These are phyloP conservation scores for Craterostigma plantagineum DNA, from an alignment of 257 asterid genomes.

Conservation along the genomic window DNA sequence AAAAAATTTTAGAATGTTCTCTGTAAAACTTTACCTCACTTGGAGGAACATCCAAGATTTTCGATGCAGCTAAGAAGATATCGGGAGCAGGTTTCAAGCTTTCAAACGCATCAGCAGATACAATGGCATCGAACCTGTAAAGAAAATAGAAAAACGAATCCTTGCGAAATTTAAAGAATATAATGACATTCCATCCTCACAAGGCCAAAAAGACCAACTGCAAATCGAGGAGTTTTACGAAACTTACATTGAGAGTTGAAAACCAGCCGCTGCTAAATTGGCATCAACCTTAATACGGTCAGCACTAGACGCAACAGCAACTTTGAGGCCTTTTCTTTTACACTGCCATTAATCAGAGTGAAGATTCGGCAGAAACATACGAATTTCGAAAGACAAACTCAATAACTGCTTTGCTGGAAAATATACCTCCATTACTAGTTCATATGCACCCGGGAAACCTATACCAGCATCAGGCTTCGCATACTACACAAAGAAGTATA, in stretches of 20 bases:
- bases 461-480: slow-evolving; percentile 91
- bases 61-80: slow-evolving; percentile 89
- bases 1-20: no score
- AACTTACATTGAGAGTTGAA: slow-evolving; percentile 70
- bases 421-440: slow-evolving; percentile 61
- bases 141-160: slow-evolving; percentile 2
- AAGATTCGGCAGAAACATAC: slow-evolving; percentile 4
- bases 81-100: slow-evolving; percentile 98
- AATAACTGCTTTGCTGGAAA: slow-evolving; percentile 4
- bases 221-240: not conserved
- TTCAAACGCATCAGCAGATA: slow-evolving; percentile 92
- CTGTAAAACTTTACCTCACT: slow-evolving; percentile 45
- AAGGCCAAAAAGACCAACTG: not conserved
- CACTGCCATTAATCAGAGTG: slow-evolving; percentile 29
- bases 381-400: not conserved
- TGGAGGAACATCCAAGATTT: slow-evolving; percentile 54
- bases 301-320: slow-evolving; percentile 99
- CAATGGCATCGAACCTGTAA: slow-evolving; percentile 91
- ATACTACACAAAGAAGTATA: slow-evolving; percentile 31
- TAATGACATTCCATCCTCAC: not conserved
- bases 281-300: slow-evolving; percentile 95
- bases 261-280: slow-evolving; percentile 92
- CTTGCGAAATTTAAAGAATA: not conserved
- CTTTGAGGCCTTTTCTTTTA: slow-evolving; percentile 83
- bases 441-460: slow-evolving; percentile 94